phyloP scores from a whole-genome alignment of 2,329 filamentous ascomycete genomes.

The Exophiala sideris region DNA sequence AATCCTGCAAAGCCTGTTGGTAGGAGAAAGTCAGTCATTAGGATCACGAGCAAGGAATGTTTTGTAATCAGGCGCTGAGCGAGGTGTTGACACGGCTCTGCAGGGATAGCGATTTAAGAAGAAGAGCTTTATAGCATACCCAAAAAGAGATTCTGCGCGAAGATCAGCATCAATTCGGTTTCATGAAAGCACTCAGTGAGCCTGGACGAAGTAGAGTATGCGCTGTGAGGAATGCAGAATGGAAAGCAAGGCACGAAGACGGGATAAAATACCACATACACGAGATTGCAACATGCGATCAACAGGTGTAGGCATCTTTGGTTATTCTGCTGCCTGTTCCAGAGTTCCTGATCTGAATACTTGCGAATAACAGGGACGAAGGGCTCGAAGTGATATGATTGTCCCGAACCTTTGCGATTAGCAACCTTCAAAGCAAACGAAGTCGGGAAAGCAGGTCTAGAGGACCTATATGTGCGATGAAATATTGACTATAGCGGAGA shows the following conservation, averaged over 20 bases:
- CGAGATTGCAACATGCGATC: slow-evolving; percentile 68
- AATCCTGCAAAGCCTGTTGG: slow-evolving; percentile 71
- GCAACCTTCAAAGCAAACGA: too few relatives aligned
- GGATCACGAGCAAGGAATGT: not conserved
- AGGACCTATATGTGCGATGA: too few relatives aligned
- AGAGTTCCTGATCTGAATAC: not conserved
- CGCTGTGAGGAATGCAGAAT: not conserved
- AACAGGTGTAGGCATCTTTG: slow-evolving; percentile 63
- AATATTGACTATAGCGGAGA: too few relatives aligned
- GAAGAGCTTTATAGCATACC: slow-evolving; percentile 46
- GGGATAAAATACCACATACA: slow-evolving; percentile 43
- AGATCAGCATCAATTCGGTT: not conserved
- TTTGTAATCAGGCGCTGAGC: not conserved
- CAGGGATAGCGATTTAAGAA: not conserved
- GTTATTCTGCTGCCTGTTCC: not conserved
- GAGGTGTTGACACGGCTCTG: not conserved
- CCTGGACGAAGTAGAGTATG: too few relatives aligned
- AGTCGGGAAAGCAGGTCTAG: too few relatives aligned
- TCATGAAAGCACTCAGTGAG: too few relatives aligned
- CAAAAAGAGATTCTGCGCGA: slow-evolving; percentile 55
- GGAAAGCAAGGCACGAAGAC: not conserved
- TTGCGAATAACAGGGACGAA: not conserved
- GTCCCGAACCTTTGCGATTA: too few relatives aligned
- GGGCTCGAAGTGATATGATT: too few relatives aligned
- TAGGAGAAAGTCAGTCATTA: slow-evolving; percentile 5